Percentiles rank a stretch among this genome's conserved stretches.
Conservation (phyloP, 768 basidiomycete genomes). For the Exsudoporus frostii region DNA sequence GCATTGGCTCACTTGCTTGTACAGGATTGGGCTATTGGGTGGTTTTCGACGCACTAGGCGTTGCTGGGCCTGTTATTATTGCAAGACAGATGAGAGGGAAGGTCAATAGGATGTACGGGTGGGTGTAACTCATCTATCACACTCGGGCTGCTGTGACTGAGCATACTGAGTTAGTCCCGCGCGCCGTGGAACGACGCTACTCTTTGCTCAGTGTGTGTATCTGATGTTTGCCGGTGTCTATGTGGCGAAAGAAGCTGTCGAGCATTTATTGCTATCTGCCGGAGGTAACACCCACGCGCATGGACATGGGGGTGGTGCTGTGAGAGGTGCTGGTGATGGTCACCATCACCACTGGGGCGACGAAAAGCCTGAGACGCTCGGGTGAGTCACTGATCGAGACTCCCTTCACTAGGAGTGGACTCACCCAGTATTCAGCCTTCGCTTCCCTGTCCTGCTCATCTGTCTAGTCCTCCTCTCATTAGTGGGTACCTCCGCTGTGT, state of each 20-base stretch:
- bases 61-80: slow-evolving; percentile 41
- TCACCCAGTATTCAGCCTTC: slow-evolving; percentile 42
- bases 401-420: not conserved
- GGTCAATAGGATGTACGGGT: slow-evolving; percentile 55
- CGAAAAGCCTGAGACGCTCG: slow-evolving; percentile 38
- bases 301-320: slow-evolving; percentile 62
- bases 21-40: slow-evolving; percentile 96
- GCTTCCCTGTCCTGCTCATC: slow-evolving; percentile 61
- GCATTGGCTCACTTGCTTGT: slow-evolving; percentile 77
- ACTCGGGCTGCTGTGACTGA: not conserved
- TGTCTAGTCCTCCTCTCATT: slow-evolving; percentile 56
- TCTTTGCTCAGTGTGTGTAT: slow-evolving; percentile 92
- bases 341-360: slow-evolving; percentile 70
- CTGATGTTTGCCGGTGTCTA: slow-evolving; percentile 93
- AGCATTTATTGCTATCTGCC: slow-evolving; percentile 79
- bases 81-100: slow-evolving; percentile 37
- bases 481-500: slow-evolving; percentile 52
- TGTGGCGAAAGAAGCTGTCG: slow-evolving; percentile 95
- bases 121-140: slow-evolving; percentile 36
- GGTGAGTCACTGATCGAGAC: slow-evolving; percentile 32
- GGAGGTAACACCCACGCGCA: slow-evolving; percentile 71
- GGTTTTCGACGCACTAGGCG: slow-evolving; percentile 89
- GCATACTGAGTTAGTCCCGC: slow-evolving; percentile 44
- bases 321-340: slow-evolving; percentile 33
- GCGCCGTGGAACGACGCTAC: slow-evolving; percentile 63